phyloP scores from a whole-genome alignment of 768 basidiomycete genomes.

The Termitomyces sp. region DNA sequence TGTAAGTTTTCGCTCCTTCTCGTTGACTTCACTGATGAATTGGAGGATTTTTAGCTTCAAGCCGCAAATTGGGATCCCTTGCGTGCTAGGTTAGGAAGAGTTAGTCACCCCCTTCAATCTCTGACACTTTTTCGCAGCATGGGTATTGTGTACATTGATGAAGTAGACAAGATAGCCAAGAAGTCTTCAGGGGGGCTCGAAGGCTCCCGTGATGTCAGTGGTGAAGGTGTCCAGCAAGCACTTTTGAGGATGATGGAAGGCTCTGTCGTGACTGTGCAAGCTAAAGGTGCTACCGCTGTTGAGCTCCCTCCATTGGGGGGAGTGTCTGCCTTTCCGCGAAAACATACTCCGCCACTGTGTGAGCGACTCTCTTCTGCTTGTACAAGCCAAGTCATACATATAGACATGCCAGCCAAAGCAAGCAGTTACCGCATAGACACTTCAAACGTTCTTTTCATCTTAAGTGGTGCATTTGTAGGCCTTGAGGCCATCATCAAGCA shows the following conservation, averaged over 20 bases:
- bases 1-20: constrained; percentile 32
- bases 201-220: constrained; percentile 82
- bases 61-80: constrained; percentile 86
- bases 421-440: constrained; percentile 80
- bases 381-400: not conserved
- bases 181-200: constrained; percentile 54
- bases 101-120: constrained; percentile 1
- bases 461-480: constrained; percentile 94
- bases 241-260: constrained; percentile 94
- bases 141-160: constrained; percentile 96
- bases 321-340: constrained; percentile 41
- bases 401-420: constrained; percentile 36
- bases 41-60: constrained; percentile 55
- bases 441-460: constrained; percentile 88
- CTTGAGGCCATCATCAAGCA: constrained; percentile 77
- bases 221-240: constrained; percentile 95
- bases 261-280: constrained; percentile 74
- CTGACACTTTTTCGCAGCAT: constrained; percentile 40
- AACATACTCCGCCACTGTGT: constrained; percentile 29
- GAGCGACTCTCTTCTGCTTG: constrained; percentile 10
- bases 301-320: constrained; percentile 38
- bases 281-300: constrained; percentile 48
- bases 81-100: constrained; percentile 60
- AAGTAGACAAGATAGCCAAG: constrained; percentile 89
- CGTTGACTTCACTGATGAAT: not conserved